A percentile compares a stretch with the other conserved stretches of the same genome.
phyloP scores from a whole-genome alignment of 352 stramenopile genomes.

The Globisporangium spiculum region DNA sequence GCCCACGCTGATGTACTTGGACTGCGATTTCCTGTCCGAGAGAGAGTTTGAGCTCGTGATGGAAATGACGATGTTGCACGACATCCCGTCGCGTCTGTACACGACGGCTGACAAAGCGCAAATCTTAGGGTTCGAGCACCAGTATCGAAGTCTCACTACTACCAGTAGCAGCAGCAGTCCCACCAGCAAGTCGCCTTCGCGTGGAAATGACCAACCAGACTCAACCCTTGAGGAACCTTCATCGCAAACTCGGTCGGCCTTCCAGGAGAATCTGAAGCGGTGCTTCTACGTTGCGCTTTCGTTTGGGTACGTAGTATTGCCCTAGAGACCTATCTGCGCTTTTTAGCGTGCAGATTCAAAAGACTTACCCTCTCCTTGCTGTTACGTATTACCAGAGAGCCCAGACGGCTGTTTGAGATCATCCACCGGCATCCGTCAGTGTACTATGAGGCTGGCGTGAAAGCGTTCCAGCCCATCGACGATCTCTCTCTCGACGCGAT shows the following conservation, averaged over 20 bases:
- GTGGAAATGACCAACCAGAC: neutral
- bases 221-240: neutral
- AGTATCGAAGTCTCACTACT: slow-evolving; percentile 8
- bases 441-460: slow-evolving; percentile 45
- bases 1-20: slow-evolving; percentile 51
- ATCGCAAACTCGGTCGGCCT: slow-evolving; percentile 24
- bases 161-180: neutral
- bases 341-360: neutral
- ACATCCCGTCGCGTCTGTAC: slow-evolving; percentile 44
- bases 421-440: slow-evolving; percentile 36
- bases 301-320: slow-evolving; percentile 25
- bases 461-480: slow-evolving; percentile 27
- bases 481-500: slow-evolving; percentile 30
- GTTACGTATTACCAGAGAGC: slow-evolving; percentile 21
- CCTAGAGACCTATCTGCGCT: neutral
- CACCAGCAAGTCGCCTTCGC: neutral
- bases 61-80: slow-evolving; percentile 39
- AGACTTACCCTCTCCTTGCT: neutral
- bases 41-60: slow-evolving; percentile 37
- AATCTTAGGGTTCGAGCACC: slow-evolving; percentile 42
- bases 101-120: slow-evolving; percentile 48
- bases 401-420: slow-evolving; percentile 33
- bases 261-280: slow-evolving; percentile 48
- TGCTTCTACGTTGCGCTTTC: slow-evolving; percentile 58
- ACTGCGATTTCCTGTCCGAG: slow-evolving; percentile 44